Conservation (phyloP, 495 filamentous ascomycete species). For the Aspergillus cavernicola region DNA sequence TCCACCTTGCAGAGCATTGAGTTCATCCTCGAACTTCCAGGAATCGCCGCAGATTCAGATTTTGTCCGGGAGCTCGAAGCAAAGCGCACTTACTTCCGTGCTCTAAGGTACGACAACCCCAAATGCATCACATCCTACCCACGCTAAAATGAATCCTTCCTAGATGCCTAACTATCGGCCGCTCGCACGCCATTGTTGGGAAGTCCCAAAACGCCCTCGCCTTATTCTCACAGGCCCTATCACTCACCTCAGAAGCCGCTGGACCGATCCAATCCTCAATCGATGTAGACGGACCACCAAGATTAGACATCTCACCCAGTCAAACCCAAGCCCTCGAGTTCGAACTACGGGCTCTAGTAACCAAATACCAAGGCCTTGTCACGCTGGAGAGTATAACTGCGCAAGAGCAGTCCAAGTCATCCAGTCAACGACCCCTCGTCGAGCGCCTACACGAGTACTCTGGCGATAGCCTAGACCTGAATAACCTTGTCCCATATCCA, state of each 20-base stretch:
- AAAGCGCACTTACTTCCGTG: constrained; percentile 79
- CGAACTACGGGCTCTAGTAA: constrained; percentile 62
- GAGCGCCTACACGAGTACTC: constrained; percentile 74
- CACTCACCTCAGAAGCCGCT: constrained; percentile 42
- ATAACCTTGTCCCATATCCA: constrained; percentile 80
- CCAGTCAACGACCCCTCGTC: constrained; percentile 52
- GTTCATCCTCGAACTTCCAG: constrained; percentile 82
- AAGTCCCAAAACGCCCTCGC: constrained; percentile 80
- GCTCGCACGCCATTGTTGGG: constrained; percentile 73
- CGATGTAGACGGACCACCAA: constrained; percentile 41
- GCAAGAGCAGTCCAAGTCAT: constrained; percentile 27
- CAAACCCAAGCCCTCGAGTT: constrained; percentile 55
- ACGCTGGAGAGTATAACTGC: constrained; percentile 61
- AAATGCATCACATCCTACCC: background rate
- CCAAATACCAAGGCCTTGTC: constrained; percentile 76
- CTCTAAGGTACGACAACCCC: constrained; percentile 62
- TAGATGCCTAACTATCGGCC: constrained; percentile 81
- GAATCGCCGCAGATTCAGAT: constrained; percentile 78
- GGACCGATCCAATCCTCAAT: constrained; percentile 33
- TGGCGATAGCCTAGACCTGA: constrained; percentile 60
- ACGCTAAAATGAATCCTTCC: constrained; percentile 7
- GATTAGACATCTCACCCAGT: constrained; percentile 53
- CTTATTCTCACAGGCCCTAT: constrained; percentile 66
- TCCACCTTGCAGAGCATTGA: constrained; percentile 85
- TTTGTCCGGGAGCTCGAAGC: constrained; percentile 74